Base-by-base conservation (phyloP, 2,329 filamentous ascomycete genomes). In the Calonectria fujianensis region DNA sequence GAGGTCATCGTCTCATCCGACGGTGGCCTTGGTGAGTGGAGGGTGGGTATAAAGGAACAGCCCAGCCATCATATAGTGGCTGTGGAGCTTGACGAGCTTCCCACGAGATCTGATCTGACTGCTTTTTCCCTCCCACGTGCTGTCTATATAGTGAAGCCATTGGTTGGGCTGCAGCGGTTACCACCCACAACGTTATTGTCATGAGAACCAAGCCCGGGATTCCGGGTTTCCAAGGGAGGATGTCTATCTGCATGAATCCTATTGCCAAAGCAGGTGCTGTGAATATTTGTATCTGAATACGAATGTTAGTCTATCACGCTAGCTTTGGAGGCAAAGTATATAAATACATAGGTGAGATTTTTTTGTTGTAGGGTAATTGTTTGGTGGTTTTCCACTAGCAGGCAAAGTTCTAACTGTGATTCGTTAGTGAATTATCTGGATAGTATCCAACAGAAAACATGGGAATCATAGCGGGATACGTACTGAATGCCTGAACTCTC, bases 191-290 rank as follows among this genome's bases (percentile, higher is more conserved):
- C n/a, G n/a, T n/a, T n/a, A n/a, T n/a, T n/a, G n/a, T n/a, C n/a
- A n/a, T n/a, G n/a, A n/a, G n/a, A n/a, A n/a, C n/a, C n/a, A n/a
- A n/a, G n/a, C n/a, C n/a, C n/a, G n/a, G n/a, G n/a, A n/a, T n/a
- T n/a, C n/a, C n/a, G n/a, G n/a, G n/a, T n/a, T n/a, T n/a, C n/a
- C n/a, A n/a, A n/a, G n/a, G n/a, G n/a, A n/a, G n/a, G n/a, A n/a
- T n/a, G n/a, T n/a, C n/a, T n/a, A n/a, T n/a, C n/a, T n/a, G n/a
- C n/a, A n/a, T n/a, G n/a, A n/a, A n/a, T n/a, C n/a, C n/a, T n/a
- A n/a, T n/a, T n/a, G n/a, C n/a, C n/a, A 71, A 29, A 32, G 61
- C 29, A 37, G 69, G 69, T 2, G 69, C 41, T 4, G 70, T 69
- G 9, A 69, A 31, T 29, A 69, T 39, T 51, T 71, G 50, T 6